Conservation (phyloP, 78 protist species). For the Emiliania huxleyi region DNA sequence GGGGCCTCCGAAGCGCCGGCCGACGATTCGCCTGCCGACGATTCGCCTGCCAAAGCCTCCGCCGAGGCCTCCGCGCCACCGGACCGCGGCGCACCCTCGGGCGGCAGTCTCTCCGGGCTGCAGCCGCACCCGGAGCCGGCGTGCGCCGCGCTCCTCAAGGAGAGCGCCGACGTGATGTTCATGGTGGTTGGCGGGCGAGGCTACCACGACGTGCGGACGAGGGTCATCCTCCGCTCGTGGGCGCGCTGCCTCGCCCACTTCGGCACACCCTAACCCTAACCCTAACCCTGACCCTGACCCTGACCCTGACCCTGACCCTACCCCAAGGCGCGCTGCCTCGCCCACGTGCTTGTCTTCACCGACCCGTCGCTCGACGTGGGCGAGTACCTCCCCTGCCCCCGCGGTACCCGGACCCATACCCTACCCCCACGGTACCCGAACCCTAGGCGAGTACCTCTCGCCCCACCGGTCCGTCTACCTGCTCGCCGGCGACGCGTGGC, state of each 20-base stretch:
- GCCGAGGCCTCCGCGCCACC: neutral
- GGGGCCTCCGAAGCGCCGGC: neutral
- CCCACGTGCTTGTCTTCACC: slow-evolving; percentile 7
- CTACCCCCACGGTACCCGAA: no score
- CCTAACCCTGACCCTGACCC: no score
- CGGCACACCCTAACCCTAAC: no score
- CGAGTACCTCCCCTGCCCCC: neutral
- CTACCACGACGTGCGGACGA: neutral
- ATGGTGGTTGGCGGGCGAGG: neutral
- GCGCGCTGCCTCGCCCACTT: slow-evolving; percentile 3
- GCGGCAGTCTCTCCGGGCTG: neutral
- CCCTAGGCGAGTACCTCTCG: no score
- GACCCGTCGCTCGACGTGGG: neutral
- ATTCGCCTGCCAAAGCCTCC: neutral
- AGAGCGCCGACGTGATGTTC: neutral
- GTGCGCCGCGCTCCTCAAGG: neutral
- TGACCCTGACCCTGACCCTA: no score
- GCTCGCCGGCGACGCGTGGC: neutral
- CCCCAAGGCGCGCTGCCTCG: slow-evolving; percentile 17
- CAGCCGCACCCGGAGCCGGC: neutral
- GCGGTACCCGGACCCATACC: no score
- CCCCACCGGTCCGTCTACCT: neutral
- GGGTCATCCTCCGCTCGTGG: neutral
- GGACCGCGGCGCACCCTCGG: neutral
- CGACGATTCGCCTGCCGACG: neutral